A percentile compares a stretch with the other conserved stretches of the same genome.
phyloP scores from a whole-genome alignment of 2,329 filamentous ascomycete genomes.

The Onygena corvina region DNA sequence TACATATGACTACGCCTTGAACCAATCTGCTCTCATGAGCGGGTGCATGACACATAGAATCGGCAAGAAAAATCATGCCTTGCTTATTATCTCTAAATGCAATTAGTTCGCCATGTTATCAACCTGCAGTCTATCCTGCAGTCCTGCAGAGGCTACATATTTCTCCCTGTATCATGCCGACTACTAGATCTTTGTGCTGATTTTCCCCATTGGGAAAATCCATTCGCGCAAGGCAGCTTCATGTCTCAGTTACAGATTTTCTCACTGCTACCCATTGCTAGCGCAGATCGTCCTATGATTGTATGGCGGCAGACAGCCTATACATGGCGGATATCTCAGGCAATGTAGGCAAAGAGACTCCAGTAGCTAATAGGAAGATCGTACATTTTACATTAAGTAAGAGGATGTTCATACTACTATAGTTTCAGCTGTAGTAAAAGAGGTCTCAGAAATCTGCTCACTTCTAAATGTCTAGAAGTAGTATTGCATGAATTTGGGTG shows the following conservation, averaged over 20 bases:
- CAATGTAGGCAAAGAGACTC: neutral
- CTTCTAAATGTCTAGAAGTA: no score
- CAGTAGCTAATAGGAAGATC: neutral
- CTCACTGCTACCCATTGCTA: neutral
- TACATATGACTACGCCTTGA: neutral
- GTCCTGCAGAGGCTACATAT: neutral
- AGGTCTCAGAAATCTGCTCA: no score
- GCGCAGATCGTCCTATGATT: neutral
- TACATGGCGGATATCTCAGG: neutral
- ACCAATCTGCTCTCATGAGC: neutral
- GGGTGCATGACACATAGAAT: slow-evolving; percentile 1
- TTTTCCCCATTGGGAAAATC: neutral
- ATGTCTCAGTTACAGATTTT: neutral
- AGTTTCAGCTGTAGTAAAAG: neutral
- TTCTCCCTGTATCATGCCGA: neutral
- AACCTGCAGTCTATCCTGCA: no score
- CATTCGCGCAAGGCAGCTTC: neutral
- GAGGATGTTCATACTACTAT: neutral
- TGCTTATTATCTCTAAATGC: no score
- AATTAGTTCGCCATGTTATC: no score
- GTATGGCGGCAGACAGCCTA: neutral
- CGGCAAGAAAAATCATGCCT: neutral
- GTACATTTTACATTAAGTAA: neutral
- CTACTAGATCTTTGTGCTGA: neutral
- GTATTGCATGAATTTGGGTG: no score